Conservation (phyloP, 148 eudicot genomes). For the Arctostaphylos glauca region DNA sequence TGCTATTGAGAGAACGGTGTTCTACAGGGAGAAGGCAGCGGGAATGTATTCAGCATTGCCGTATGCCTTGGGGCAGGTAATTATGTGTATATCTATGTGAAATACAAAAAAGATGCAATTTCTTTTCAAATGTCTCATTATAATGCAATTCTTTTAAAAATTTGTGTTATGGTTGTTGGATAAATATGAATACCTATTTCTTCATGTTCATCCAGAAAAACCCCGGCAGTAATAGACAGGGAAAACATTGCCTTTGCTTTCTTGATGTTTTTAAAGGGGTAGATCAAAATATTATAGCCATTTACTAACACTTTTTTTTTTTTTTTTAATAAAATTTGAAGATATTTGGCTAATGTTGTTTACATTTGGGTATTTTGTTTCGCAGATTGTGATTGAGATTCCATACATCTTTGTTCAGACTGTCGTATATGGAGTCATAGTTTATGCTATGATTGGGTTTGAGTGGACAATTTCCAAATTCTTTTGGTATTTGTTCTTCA, state of each 20-base stretch:
- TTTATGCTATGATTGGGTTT: conserved; percentile 49
- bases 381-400: conserved; percentile 39
- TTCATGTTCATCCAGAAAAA: no score
- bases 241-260: no score
- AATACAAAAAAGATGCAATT: not conserved
- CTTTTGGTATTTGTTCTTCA: conserved; percentile 45
- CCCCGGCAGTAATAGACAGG: no score
- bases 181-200: not conserved
- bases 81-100: not conserved
- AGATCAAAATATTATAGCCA: not conserved
- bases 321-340: not conserved
- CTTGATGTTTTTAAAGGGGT: not conserved
- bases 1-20: conserved; percentile 50
- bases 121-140: not conserved
- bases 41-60: conserved; percentile 65
- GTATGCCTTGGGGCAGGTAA: conserved; percentile 60
- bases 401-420: conserved; percentile 37
- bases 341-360: not conserved
- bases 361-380: not conserved
- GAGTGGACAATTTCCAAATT: conserved; percentile 46
- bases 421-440: conserved; percentile 33
- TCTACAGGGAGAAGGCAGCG: conserved; percentile 59
- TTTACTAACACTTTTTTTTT: not conserved
- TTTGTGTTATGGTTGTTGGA: not conserved
- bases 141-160: not conserved